Percentiles rank a stretch among this genome's conserved stretches.
phyloP scores from a whole-genome alignment of 257 asterid species.

The Solanum pennellii region DNA sequence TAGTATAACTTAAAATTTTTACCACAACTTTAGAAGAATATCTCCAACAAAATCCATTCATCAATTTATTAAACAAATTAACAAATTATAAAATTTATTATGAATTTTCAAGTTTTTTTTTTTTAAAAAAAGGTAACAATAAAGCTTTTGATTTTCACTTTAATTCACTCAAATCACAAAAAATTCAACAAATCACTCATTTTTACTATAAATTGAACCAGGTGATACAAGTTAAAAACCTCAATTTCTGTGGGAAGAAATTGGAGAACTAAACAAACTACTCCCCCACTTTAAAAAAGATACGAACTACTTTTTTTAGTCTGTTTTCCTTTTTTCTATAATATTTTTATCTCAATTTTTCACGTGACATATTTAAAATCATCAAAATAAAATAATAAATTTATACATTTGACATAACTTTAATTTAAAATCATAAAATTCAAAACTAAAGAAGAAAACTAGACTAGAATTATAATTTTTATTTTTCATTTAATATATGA shows the following conservation, averaged over 20 bases:
- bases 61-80: neutral
- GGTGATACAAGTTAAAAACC: neutral
- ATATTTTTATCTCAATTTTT: too few species aligned
- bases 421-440: too few species aligned
- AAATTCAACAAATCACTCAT: neutral
- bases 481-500: too few species aligned
- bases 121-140: too few species aligned
- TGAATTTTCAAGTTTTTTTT: neutral
- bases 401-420: too few species aligned
- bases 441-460: neutral
- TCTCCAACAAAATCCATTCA: neutral
- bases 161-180: neutral
- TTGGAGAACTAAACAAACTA: neutral
- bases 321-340: too few species aligned
- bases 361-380: too few species aligned
- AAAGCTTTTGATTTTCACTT: neutral
- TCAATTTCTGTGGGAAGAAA: neutral
- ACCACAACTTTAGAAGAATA: neutral
- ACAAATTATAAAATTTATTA: neutral
- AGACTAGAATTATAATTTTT: too few species aligned
- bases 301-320: too few species aligned
- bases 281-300: too few species aligned
- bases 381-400: too few species aligned
- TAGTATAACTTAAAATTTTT: neutral
- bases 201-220: neutral